Percentiles rank a stretch among this genome's conserved stretches.
Evolutionary conservation across 1,139 yeast species (phyloP).

Genomic region (Maudiozyma humilis): DNA sequence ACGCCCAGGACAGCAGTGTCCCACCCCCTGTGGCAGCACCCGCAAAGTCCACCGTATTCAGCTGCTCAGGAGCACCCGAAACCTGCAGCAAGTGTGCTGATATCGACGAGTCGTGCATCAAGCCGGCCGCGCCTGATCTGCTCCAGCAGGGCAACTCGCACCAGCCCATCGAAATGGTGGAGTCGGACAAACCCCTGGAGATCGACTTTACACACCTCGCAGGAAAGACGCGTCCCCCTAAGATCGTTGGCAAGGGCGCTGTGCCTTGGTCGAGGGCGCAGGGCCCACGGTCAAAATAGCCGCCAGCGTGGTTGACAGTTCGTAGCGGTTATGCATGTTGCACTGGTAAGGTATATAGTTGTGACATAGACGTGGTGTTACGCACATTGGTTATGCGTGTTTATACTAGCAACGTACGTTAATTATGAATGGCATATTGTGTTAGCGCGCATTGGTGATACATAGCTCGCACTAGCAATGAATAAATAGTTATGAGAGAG

Average conservation of each 20-base stretch:
- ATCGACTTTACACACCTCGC: constrained; percentile 11
- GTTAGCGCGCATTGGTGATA: too few relatives aligned
- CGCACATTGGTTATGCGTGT: too few relatives aligned
- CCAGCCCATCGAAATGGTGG: background rate
- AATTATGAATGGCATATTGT: too few relatives aligned
- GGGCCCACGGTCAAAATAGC: constrained; percentile 6
- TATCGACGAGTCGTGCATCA: constrained; percentile 15
- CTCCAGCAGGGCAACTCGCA: background rate
- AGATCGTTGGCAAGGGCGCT: background rate
- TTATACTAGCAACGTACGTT: too few relatives aligned
- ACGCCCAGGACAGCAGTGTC: constrained; percentile 13
- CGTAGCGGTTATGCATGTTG: background rate
- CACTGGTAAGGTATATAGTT: too few relatives aligned
- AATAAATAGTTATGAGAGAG: too few relatives aligned
- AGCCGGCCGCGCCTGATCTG: constrained; percentile 4
- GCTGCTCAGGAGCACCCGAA: constrained; percentile 12
- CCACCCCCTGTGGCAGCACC: background rate
- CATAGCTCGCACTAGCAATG: too few relatives aligned
- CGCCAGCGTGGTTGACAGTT: background rate
- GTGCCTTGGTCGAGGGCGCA: constrained; percentile 10
- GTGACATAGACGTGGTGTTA: too few relatives aligned
- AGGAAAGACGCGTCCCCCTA: background rate
- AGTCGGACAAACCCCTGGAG: constrained; percentile 6
- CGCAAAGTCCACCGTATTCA: background rate
- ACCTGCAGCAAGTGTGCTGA: constrained; percentile 18